These are phyloP conservation scores for Rhododendron griersonianum DNA, from an alignment of 148 eudicot species.

Conservation along the genomic window DNA sequence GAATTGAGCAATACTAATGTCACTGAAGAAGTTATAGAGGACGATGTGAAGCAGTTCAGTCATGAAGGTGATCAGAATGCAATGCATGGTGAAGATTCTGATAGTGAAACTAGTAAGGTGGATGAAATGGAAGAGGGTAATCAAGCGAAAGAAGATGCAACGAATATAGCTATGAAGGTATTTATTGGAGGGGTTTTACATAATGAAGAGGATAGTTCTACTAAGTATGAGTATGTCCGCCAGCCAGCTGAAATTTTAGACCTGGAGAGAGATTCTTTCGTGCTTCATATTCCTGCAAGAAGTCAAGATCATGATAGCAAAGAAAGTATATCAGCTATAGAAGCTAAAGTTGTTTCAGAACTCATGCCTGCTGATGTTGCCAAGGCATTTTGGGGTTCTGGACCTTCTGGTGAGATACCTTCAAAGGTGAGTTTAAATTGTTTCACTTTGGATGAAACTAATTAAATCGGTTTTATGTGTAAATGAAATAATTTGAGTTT, in stretches of 20 bases:
- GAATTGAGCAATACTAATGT: constrained; percentile 65
- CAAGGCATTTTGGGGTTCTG: constrained; percentile 54
- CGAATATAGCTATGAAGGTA: constrained; percentile 70
- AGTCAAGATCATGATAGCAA: constrained; percentile 35
- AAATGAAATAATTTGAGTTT: neutral
- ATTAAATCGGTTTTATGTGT: neutral
- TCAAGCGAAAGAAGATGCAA: constrained; percentile 50
- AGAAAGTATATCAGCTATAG: constrained; percentile 52
- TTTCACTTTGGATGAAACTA: neutral
- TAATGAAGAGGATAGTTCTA: constrained; percentile 60
- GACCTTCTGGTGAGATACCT: constrained; percentile 48
- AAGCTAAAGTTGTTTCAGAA: constrained; percentile 67
- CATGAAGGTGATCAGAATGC: constrained; percentile 47
- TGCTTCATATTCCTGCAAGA: constrained; percentile 63
- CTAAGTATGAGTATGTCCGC: constrained; percentile 64
- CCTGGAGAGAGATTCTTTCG: constrained; percentile 76
- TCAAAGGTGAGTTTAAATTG: constrained; percentile 54
- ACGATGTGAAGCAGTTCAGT: constrained; percentile 46
- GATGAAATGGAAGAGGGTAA: constrained; percentile 51
- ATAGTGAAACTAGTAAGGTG: constrained; percentile 49
- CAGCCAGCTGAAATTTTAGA: constrained; percentile 70
- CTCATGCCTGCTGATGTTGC: constrained; percentile 97
- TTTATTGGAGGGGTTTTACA: constrained; percentile 84
- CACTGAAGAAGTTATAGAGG: constrained; percentile 47
- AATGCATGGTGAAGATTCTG: constrained; percentile 31